These are phyloP conservation scores for Boletus reticulatus DNA, from an alignment of 768 basidiomycete species.

Conservation along the genomic window DNA sequence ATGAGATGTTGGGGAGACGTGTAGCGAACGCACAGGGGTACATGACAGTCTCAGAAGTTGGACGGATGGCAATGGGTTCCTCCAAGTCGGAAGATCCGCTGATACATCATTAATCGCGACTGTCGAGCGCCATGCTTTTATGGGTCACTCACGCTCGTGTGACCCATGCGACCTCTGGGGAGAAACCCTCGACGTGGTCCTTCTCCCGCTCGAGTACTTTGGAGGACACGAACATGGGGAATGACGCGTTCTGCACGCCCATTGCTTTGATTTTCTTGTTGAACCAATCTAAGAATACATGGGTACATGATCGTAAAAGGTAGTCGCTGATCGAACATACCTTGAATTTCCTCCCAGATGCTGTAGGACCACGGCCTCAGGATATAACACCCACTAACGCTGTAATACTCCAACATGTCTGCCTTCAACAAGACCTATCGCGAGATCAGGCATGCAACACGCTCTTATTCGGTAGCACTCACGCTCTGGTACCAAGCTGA, in stretches of 20 bases:
- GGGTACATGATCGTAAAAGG: not conserved
- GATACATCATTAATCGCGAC: conserved; percentile 4
- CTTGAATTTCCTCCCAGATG: conserved; percentile 96
- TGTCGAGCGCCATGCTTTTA: not conserved
- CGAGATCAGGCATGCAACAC: conserved; percentile 13
- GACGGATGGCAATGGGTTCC: conserved; percentile 96
- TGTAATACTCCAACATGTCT: conserved; percentile 99
- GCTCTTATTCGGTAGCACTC: conserved; percentile 20
- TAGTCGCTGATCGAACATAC: conserved; percentile 38
- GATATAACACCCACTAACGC: conserved; percentile 97
- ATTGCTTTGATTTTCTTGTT: conserved; percentile 88
- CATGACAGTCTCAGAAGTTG: conserved; percentile 99
- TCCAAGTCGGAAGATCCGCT: conserved; percentile 93
- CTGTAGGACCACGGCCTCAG: conserved; percentile 96
- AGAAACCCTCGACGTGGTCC: conserved; percentile 98
- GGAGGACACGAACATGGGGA: conserved; percentile 96
- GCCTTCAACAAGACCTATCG: conserved; percentile 91
- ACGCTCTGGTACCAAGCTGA: conserved; percentile 93
- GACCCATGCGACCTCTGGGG: conserved; percentile 99
- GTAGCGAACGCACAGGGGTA: conserved; percentile 78
- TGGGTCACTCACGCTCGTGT: conserved; percentile 75
- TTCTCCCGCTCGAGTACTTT: conserved; percentile 96
- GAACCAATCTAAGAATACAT: conserved; percentile 76
- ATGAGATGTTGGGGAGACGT: not conserved
- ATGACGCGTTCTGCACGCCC: conserved; percentile 96